phyloP scores from a whole-genome alignment of 1,139 yeast species.

The Barnettozyma hawaiiensis region DNA sequence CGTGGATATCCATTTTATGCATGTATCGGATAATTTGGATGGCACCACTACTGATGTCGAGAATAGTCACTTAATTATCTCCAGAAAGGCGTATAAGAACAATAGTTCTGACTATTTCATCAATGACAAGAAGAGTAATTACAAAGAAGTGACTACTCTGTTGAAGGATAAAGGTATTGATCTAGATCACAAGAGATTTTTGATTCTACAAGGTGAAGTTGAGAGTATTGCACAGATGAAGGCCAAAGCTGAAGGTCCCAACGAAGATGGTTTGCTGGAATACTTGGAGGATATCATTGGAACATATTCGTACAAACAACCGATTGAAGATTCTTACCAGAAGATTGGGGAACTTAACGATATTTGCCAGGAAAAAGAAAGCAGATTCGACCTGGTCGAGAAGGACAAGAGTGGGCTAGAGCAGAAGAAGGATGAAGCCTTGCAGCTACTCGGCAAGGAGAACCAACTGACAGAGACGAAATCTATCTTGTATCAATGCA shows the following conservation, averaged over 20 bases:
- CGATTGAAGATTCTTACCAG: slow-evolving; percentile 60
- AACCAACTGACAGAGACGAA: slow-evolving; percentile 51
- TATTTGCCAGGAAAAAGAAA: slow-evolving; percentile 73
- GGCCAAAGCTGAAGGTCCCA: slow-evolving; percentile 88
- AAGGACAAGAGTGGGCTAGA: slow-evolving; percentile 71
- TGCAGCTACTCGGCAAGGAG: slow-evolving; percentile 60
- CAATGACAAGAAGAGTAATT: slow-evolving; percentile 63
- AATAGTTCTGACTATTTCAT: slow-evolving; percentile 77
- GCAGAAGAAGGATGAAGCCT: slow-evolving; percentile 62
- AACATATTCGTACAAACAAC: slow-evolving; percentile 73
- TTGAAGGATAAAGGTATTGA: slow-evolving; percentile 86
- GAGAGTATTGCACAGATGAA: slow-evolving; percentile 99
- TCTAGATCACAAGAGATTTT: slow-evolving; percentile 87
- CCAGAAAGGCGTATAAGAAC: slow-evolving; percentile 73
- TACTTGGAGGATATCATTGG: slow-evolving; percentile 96
- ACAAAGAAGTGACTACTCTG: slow-evolving; percentile 72
- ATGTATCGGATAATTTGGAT: slow-evolving; percentile 58
- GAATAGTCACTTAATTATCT: slow-evolving; percentile 57
- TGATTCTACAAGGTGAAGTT: slow-evolving; percentile 96
- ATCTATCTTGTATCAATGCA: slow-evolving; percentile 54
- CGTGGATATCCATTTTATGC: slow-evolving; percentile 88
- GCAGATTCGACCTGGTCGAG: slow-evolving; percentile 72
- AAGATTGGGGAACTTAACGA: slow-evolving; percentile 71
- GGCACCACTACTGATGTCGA: slow-evolving; percentile 41
- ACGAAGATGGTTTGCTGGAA: slow-evolving; percentile 90